Percentiles rank a stretch among this genome's conserved stretches.
Conservation (phyloP, 345 rosid species). For the Citrus trifoliata region DNA sequence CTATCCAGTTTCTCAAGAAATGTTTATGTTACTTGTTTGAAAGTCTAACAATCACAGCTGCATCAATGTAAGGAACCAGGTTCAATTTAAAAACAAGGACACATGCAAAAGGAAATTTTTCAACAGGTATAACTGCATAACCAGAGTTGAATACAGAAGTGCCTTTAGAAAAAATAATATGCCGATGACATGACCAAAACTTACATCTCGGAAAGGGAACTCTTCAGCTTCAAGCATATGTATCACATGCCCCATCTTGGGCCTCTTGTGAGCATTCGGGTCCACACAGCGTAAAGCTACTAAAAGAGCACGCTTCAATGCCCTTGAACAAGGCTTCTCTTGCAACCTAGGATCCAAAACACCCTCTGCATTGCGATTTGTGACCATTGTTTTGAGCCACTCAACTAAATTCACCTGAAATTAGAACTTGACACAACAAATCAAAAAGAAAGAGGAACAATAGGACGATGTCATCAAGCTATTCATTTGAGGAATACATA, state of each 20-base stretch:
- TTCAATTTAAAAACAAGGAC: background rate
- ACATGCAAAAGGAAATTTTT: background rate
- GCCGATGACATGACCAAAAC: slow-evolving; percentile 7
- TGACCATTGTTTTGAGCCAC: slow-evolving; percentile 92
- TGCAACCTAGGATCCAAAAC: slow-evolving; percentile 78
- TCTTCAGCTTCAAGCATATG: slow-evolving; percentile 99
- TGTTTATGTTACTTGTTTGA: background rate
- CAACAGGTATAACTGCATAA: background rate
- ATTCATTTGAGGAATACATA: slow-evolving; percentile 20
- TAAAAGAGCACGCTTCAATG: slow-evolving; percentile 82
- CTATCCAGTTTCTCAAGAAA: background rate
- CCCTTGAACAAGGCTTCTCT: slow-evolving; percentile 76
- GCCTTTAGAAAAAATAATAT: background rate
- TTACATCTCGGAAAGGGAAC: slow-evolving; percentile 68
- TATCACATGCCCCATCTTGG: slow-evolving; percentile 93
- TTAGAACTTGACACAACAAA: background rate
- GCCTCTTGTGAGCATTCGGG: slow-evolving; percentile 93
- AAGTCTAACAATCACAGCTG: background rate
- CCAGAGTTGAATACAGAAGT: background rate
- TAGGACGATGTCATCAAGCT: background rate
- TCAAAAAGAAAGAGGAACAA: background rate
- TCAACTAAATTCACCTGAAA: slow-evolving; percentile 88
- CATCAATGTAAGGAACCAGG: background rate
- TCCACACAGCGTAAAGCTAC: slow-evolving; percentile 93
- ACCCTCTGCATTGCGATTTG: slow-evolving; percentile 73